Percentiles rank a stretch among this genome's conserved stretches.
These are phyloP conservation scores for Myxozyma udenii DNA, from an alignment of 805 yeast species.

Conservation along the genomic window DNA sequence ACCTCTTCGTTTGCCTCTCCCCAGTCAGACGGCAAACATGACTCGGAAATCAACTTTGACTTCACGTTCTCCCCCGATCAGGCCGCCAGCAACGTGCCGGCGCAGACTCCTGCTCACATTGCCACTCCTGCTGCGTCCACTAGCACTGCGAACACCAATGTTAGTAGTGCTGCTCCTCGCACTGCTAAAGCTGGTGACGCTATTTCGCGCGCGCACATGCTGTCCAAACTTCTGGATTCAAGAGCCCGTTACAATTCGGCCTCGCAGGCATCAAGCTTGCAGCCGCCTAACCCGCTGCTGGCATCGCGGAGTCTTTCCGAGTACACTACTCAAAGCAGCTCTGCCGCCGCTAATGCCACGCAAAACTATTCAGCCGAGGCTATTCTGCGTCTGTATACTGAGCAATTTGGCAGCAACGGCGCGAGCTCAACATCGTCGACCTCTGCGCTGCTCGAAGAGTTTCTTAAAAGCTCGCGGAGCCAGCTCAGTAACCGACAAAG, in stretches of 20 bases:
- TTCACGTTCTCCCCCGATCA: slow-evolving; percentile 15
- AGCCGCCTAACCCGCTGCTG: too few species aligned
- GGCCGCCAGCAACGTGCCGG: neutral
- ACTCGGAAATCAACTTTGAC: slow-evolving; percentile 17
- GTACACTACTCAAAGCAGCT: neutral
- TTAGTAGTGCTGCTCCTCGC: slow-evolving; percentile 9
- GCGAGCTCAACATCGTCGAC: neutral
- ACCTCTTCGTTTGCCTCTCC: slow-evolving; percentile 9
- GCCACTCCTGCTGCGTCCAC: neutral
- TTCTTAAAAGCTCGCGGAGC: slow-evolving; percentile 5
- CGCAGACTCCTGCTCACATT: neutral
- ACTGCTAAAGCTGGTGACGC: slow-evolving; percentile 7
- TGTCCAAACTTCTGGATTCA: slow-evolving; percentile 7
- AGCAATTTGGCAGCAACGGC: slow-evolving; percentile 11
- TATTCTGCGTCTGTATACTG: slow-evolving; percentile 13
- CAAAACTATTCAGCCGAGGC: slow-evolving; percentile 8
- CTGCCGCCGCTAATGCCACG: neutral
- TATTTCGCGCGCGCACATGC: slow-evolving; percentile 17
- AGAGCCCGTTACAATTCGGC: slow-evolving; percentile 1
- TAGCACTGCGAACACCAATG: neutral
- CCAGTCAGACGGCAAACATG: slow-evolving; percentile 1
- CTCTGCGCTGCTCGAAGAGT: slow-evolving; percentile 11
- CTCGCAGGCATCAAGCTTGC: too few species aligned
- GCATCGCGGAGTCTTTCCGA: neutral
- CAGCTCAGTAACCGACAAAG: slow-evolving; percentile 11